Conservation (phyloP, 2,329 filamentous ascomycete species). For the Bipolaris bicolor region DNA sequence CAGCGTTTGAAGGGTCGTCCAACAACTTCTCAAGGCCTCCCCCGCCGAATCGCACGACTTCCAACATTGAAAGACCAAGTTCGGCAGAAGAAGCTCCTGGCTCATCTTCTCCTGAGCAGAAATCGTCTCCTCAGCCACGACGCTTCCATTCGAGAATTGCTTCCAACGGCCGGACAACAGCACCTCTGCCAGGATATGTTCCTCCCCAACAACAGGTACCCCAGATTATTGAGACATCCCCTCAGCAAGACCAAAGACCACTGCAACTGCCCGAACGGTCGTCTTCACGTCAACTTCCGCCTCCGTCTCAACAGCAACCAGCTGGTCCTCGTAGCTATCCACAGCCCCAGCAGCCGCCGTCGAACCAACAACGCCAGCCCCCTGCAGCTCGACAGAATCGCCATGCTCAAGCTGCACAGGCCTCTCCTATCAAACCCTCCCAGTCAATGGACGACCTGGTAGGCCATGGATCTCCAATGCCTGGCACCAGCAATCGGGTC, state of each 20-base stretch:
- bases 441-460: slow-evolving; percentile 69
- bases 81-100: slow-evolving; percentile 35
- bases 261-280: slow-evolving; percentile 59
- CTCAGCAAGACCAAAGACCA: slow-evolving; percentile 41
- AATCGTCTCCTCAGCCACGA: slow-evolving; percentile 49
- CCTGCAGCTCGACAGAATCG: slow-evolving; percentile 33
- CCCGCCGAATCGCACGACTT: slow-evolving; percentile 38
- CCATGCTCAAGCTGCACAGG: slow-evolving; percentile 39
- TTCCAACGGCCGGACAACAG: slow-evolving; percentile 63
- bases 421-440: slow-evolving; percentile 48
- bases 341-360: slow-evolving; percentile 9
- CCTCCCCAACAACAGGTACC: slow-evolving; percentile 53
- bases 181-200: slow-evolving; percentile 56
- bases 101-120: slow-evolving; percentile 25
- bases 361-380: slow-evolving; percentile 32
- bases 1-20: slow-evolving; percentile 40
- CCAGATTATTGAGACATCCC: slow-evolving; percentile 69
- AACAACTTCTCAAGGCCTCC: slow-evolving; percentile 67
- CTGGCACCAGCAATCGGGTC: slow-evolving; percentile 71
- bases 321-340: slow-evolving; percentile 24
- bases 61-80: slow-evolving; percentile 24
- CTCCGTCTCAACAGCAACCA: slow-evolving; percentile 21
- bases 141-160: slow-evolving; percentile 63
- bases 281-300: slow-evolving; percentile 53
- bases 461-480: slow-evolving; percentile 69